Conservation (phyloP, 2,329 filamentous ascomycete genomes). For the Diaporthe sp. region DNA sequence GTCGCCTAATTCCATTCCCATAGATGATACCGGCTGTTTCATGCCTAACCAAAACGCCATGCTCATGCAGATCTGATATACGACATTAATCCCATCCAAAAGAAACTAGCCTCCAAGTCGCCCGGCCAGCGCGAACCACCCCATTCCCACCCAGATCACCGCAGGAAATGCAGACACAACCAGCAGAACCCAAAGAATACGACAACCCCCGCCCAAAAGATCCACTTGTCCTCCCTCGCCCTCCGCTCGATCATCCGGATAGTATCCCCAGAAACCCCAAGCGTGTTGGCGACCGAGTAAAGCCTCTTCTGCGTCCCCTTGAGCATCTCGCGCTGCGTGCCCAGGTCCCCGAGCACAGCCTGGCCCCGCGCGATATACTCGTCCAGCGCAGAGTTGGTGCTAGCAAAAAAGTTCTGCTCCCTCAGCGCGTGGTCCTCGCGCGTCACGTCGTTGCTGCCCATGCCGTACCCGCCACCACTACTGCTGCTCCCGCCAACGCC, state of each 20-base stretch:
- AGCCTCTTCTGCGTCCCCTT: constrained; percentile 93
- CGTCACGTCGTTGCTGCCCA: constrained; percentile 70
- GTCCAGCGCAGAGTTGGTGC: constrained; percentile 86
- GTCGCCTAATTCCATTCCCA: background rate
- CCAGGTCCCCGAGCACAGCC: constrained; percentile 88
- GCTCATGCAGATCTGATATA: constrained; percentile 29
- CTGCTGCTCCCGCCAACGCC: constrained; percentile 41
- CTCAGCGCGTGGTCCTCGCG: constrained; percentile 86
- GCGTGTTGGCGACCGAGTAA: constrained; percentile 92
- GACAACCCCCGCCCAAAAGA: constrained; percentile 88
- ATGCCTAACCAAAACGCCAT: constrained; percentile 30
- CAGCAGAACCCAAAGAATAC: constrained; percentile 94
- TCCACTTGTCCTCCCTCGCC: constrained; percentile 97
- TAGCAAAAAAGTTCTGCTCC: constrained; percentile 88
- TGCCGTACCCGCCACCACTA: constrained; percentile 47
- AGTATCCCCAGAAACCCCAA: constrained; percentile 93
- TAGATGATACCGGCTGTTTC: background rate
- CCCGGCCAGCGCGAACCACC: background rate
- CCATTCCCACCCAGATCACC: constrained; percentile 56
- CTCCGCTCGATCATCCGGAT: constrained; percentile 96
- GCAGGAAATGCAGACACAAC: constrained; percentile 85
- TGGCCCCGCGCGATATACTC: constrained; percentile 94
- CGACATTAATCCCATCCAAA: background rate
- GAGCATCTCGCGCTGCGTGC: constrained; percentile 90
- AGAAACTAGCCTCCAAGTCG: background rate